Evolutionary conservation across 345 rosid species (phyloP), one percentile per base, ranked within the genome.

Genomic region (Eucalyptus decipiens): DNA sequence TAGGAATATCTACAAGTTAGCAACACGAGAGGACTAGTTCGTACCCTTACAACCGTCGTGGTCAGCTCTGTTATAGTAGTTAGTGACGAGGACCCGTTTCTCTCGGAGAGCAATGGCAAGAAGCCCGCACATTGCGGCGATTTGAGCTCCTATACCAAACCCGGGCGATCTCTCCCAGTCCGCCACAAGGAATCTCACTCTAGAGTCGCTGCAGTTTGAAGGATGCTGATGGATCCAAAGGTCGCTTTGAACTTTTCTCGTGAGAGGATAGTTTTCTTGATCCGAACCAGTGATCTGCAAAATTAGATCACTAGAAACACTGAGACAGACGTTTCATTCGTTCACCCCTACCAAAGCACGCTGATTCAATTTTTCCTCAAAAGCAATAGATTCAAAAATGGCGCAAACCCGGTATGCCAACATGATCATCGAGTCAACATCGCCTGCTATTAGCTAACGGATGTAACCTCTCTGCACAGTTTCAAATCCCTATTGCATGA

Each of bases 181-280:
- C 85, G 93, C 95, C 17, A 97, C 93, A 40, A 98, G 98, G 92
- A 96, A 98, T 92, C 92, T 95, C 65, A 95, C 67, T 89, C 85
- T 90, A 90, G 96, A 93, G 89, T 93, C 94, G 51, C 80, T 80
- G 92, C 99, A 97, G 91, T 95, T 92, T 49, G 89, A 9, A 18
- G 99, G 99, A 91, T 98, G 99, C 92, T 98, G 99, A 92, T 96
- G 99, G 80, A 92, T 91, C 99, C 99, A 97, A 54, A 98, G 89
- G 88, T 98, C 99, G 4, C 95, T 93, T 90, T 98, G 99, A 89
- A 94, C 99, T 93, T 91, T 94, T 91, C 99, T 93, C 1, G 99
- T 97, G 48, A 92, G 91, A 12, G 99, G 99, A 86, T 95, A 98
- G 83, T 98, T 98, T 87, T 98, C 99, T 92, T 95, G 98, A 62